Evolutionary conservation across 306 rosid species (phyloP).

Genomic region (Citrullus colocynthis): DNA sequence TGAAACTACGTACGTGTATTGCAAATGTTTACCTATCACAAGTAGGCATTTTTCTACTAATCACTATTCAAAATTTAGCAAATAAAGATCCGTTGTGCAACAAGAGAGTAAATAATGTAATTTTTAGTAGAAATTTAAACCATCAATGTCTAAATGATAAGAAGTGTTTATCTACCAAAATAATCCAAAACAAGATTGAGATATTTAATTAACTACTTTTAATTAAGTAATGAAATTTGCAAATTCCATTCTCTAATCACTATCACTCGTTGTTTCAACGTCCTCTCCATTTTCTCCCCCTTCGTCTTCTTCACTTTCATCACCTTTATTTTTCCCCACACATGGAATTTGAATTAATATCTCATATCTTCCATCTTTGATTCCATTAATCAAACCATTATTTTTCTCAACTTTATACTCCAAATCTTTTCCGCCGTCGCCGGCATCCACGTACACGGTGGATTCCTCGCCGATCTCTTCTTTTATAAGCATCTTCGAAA

Average conservation of each 20-base stretch:
- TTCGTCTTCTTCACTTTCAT: background rate
- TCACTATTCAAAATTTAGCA: no score
- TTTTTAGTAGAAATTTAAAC: no score
- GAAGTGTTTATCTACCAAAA: no score
- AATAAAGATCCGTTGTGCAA: no score
- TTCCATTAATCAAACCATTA: background rate
- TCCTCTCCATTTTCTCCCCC: background rate
- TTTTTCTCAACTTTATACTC: conserved; percentile 11
- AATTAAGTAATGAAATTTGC: no score
- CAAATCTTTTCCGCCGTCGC: conserved; percentile 24
- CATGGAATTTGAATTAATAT: background rate
- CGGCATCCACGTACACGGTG: conserved; percentile 63
- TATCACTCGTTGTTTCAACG: background rate
- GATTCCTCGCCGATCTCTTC: conserved; percentile 78
- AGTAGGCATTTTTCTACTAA: no score
- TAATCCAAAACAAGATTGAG: no score
- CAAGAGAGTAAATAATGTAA: no score
- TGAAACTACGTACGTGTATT: no score
- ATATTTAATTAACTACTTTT: no score
- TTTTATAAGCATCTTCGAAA: conserved; percentile 57
- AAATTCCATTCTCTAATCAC: background rate
- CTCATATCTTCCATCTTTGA: conserved; percentile 5
- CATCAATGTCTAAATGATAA: no score
- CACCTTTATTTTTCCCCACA: background rate
- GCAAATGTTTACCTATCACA: no score